These are phyloP conservation scores for Oxytropis ochrocephala DNA, from an alignment of 306 rosid species.

Conservation along the genomic window DNA sequence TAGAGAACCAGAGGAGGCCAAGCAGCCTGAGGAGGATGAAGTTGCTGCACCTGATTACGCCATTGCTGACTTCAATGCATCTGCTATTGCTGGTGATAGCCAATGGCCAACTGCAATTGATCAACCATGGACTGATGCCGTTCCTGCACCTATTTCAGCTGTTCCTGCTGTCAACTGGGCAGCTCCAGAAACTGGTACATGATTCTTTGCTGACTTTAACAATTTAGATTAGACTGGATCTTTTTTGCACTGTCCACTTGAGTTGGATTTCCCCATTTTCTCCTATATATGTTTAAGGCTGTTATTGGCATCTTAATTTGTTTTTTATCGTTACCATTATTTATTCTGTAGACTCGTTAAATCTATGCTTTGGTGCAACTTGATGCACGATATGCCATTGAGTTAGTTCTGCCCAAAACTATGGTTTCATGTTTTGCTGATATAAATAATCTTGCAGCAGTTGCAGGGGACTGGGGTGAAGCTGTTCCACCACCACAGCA, in stretches of 20 bases:
- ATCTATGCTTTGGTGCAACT: neutral
- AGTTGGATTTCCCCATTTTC: neutral
- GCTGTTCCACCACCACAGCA: slow-evolving; percentile 21
- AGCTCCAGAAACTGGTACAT: slow-evolving; percentile 27
- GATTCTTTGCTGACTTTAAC: neutral
- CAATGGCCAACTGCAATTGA: slow-evolving; percentile 36
- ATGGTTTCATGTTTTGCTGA: neutral
- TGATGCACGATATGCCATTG: neutral
- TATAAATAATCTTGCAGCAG: neutral
- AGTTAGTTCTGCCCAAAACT: neutral
- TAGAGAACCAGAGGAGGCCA: slow-evolving; percentile 84
- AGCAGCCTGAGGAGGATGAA: slow-evolving; percentile 67
- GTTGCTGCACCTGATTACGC: slow-evolving; percentile 44
- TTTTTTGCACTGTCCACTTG: neutral
- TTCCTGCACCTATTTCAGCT: slow-evolving; percentile 34
- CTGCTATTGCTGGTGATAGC: slow-evolving; percentile 21
- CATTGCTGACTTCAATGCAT: slow-evolving; percentile 38
- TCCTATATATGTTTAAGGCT: neutral
- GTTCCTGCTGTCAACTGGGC: slow-evolving; percentile 32
- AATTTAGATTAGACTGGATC: neutral
- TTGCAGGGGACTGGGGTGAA: slow-evolving; percentile 35
- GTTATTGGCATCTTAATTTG: neutral
- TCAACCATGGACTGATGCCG: slow-evolving; percentile 26
- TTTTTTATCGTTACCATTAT: neutral
- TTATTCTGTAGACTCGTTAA: neutral